A percentile compares a stretch with the other conserved stretches of the same genome.
These are phyloP conservation scores for Uronychia binucleata DNA, from an alignment of 73 alveolate genomes.

Conservation along the genomic window DNA sequence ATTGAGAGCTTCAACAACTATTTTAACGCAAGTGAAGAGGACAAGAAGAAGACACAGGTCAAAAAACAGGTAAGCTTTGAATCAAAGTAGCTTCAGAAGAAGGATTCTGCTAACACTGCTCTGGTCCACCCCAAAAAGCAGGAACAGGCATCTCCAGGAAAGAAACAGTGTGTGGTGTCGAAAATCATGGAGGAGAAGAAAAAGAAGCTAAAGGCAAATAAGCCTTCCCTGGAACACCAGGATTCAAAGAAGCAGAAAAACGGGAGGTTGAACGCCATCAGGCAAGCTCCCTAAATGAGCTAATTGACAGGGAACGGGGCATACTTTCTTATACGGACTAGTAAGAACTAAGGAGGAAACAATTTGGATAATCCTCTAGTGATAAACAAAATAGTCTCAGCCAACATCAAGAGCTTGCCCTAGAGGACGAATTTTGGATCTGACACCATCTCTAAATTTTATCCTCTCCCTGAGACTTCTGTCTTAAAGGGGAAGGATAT, in stretches of 20 bases:
- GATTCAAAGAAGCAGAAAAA: neutral
- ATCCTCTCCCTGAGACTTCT: neutral
- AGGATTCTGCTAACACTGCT: neutral
- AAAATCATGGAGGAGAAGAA: neutral
- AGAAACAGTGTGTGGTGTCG: neutral
- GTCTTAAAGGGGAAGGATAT: neutral
- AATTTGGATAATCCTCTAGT: neutral
- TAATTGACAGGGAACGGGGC: neutral
- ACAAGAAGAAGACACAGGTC: neutral
- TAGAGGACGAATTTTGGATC: neutral
- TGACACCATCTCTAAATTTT: neutral
- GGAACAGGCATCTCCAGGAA: neutral
- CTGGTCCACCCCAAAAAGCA: neutral
- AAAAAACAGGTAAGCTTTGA: neutral
- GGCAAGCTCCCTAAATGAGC: neutral
- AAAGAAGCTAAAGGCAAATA: neutral
- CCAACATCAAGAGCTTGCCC: neutral
- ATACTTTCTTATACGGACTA: neutral
- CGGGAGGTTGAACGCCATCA: neutral
- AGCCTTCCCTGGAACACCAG: neutral
- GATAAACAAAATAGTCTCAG: neutral
- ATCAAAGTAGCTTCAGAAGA: neutral
- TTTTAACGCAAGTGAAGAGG: neutral
- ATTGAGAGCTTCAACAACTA: neutral
- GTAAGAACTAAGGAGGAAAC: neutral